Evolutionary conservation across 495 filamentous ascomycete species (phyloP).

Genomic region (Daldinia vernicosa): DNA sequence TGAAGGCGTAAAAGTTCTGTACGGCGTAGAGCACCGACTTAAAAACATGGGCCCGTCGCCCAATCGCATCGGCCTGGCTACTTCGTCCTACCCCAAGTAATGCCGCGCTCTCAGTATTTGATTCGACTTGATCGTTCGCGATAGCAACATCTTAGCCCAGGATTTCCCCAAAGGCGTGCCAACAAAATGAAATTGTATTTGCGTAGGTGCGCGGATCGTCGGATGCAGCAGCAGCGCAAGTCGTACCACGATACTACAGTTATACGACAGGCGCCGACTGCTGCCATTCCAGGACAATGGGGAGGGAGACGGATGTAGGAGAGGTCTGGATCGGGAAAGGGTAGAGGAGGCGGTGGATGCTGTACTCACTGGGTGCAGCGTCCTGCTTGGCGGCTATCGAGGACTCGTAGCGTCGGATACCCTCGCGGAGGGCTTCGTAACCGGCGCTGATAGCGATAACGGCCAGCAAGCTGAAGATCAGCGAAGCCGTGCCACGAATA

Average conservation of each 20-base stretch:
- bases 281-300: constrained; percentile 8
- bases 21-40: constrained; percentile 87
- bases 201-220: constrained; percentile 7
- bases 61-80: constrained; percentile 57
- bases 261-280: constrained; percentile 21
- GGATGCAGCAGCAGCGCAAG: constrained; percentile 7
- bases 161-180: constrained; percentile 37
- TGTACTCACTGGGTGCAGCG: constrained; percentile 64
- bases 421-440: constrained; percentile 86
- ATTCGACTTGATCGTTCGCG: constrained; percentile 46
- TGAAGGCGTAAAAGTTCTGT: constrained; percentile 98
- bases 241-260: constrained; percentile 6
- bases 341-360: neutral
- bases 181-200: constrained; percentile 13
- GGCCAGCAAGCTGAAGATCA: constrained; percentile 81
- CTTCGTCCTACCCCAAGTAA: constrained; percentile 65
- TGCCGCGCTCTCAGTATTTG: constrained; percentile 64
- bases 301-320: constrained; percentile 5
- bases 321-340: neutral
- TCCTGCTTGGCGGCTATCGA: constrained; percentile 61
- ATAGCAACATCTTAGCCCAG: constrained; percentile 41
- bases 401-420: constrained; percentile 79
- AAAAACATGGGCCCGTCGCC: constrained; percentile 70
- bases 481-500: constrained; percentile 71
- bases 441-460: constrained; percentile 85